These are phyloP conservation scores for Microdochium nivale DNA, from an alignment of 2,329 filamentous ascomycete genomes.

Conservation along the genomic window DNA sequence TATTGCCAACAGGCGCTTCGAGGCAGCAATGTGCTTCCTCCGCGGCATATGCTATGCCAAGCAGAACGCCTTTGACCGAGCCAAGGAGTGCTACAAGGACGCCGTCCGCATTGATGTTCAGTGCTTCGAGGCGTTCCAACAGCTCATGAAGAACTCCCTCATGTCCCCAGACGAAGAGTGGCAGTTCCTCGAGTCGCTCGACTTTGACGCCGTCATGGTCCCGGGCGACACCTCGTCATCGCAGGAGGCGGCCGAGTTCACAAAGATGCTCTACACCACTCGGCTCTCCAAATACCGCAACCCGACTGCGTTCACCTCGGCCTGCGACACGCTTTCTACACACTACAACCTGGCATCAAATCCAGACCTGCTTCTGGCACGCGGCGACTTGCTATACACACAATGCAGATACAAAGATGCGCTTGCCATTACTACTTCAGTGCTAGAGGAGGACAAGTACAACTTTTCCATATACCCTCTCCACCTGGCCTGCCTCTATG, in stretches of 20 bases:
- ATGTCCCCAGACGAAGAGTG: slow-evolving; percentile 87
- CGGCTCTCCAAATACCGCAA: slow-evolving; percentile 92
- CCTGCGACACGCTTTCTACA: slow-evolving; percentile 83
- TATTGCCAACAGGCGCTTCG: slow-evolving; percentile 69
- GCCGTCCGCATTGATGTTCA: slow-evolving; percentile 94
- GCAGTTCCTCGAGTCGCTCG: slow-evolving; percentile 76
- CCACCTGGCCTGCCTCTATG: slow-evolving; percentile 83
- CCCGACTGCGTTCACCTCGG: slow-evolving; percentile 70
- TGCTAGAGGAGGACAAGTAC: slow-evolving; percentile 77
- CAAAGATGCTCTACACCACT: slow-evolving; percentile 92
- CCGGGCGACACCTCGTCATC: slow-evolving; percentile 56
- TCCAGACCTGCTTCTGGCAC: slow-evolving; percentile 80
- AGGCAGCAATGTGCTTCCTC: slow-evolving; percentile 96
- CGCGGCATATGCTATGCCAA: slow-evolving; percentile 92
- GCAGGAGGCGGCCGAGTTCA: slow-evolving; percentile 88
- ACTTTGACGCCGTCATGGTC: slow-evolving; percentile 77
- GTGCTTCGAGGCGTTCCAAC: slow-evolving; percentile 96
- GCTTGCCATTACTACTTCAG: slow-evolving; percentile 71
- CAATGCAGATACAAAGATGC: slow-evolving; percentile 91
- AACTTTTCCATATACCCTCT: slow-evolving; percentile 85
- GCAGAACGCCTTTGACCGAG: slow-evolving; percentile 92
- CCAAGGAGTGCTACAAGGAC: slow-evolving; percentile 97
- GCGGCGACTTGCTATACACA: slow-evolving; percentile 86
- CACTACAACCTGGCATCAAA: slow-evolving; percentile 86
- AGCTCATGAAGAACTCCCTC: slow-evolving; percentile 92